phyloP scores from a whole-genome alignment of 2,329 filamentous ascomycete genomes.

The Aspergillus aculeatus region DNA sequence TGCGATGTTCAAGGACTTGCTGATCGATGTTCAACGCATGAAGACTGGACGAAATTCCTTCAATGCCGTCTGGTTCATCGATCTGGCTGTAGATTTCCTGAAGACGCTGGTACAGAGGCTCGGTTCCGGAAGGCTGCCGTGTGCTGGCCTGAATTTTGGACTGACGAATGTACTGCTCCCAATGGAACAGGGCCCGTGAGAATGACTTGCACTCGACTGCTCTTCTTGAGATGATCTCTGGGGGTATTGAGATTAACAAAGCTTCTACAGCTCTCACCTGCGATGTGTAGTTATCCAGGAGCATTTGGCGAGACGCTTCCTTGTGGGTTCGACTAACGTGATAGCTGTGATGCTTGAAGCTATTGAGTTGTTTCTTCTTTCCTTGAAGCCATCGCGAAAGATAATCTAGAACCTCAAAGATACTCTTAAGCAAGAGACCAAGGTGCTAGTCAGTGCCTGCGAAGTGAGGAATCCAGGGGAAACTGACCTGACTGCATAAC shows the following conservation, averaged over 20 bases:
- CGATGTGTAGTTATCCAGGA: conserved; percentile 34
- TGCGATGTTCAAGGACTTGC: conserved; percentile 87
- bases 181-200: conserved; percentile 85
- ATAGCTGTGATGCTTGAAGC: conserved; percentile 26
- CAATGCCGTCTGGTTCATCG: conserved; percentile 93
- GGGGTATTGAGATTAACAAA: conserved; percentile 67
- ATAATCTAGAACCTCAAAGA: conserved; percentile 90
- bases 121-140: conserved; percentile 53
- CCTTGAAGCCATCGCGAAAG: conserved; percentile 84
- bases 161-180: conserved; percentile 83
- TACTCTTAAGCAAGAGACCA: conserved; percentile 56
- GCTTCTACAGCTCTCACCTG: conserved; percentile 66
- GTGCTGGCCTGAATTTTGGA: conserved; percentile 45
- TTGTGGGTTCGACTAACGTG: conserved; percentile 30
- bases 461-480: not conserved
- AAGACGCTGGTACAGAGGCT: conserved; percentile 70
- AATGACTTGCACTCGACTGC: conserved; percentile 95
- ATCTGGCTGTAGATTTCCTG: conserved; percentile 97
- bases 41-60: conserved; percentile 86
- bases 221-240: conserved; percentile 72
- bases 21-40: conserved; percentile 88
- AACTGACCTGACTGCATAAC: conserved; percentile 77
- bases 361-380: conserved; percentile 58
- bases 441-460: not conserved
- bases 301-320: conserved; percentile 27